Evolutionary conservation across 2,329 filamentous ascomycete genomes (phyloP).

Genomic region (Colletotrichum sp.): DNA sequence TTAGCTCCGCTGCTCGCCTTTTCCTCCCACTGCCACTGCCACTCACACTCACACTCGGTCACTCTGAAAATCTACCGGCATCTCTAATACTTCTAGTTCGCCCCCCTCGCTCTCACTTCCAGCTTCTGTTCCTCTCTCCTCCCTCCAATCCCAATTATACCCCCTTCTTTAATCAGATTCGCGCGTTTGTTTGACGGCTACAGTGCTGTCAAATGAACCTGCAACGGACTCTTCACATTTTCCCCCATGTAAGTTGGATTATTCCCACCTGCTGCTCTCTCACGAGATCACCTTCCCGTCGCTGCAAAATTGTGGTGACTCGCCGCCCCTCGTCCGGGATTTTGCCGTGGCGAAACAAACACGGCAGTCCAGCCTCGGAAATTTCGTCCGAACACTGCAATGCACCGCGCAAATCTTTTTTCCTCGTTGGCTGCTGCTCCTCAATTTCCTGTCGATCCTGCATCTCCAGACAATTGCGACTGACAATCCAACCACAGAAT

Average conservation of each 20-base stretch:
- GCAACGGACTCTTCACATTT: constrained; percentile 69
- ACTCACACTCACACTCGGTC: not conserved
- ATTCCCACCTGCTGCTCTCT: not conserved
- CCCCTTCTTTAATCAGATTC: constrained; percentile 27
- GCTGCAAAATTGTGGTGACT: not conserved
- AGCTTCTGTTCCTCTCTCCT: not conserved
- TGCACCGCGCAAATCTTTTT: constrained; percentile 2
- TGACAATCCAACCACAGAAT: constrained; percentile 43
- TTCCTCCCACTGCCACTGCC: not conserved
- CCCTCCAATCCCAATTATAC: constrained; percentile 25
- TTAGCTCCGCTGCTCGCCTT: not conserved
- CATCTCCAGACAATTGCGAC: constrained; percentile 11
- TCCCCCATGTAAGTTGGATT: constrained; percentile 64
- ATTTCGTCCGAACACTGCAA: constrained; percentile 7
- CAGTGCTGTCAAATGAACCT: constrained; percentile 98
- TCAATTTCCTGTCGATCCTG: not conserved
- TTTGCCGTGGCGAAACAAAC: constrained; percentile 6
- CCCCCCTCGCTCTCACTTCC: not conserved
- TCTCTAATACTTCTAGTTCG: constrained; percentile 19
- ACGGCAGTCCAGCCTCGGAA: not conserved
- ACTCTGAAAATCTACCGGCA: constrained; percentile 7
- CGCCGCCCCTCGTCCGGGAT: not conserved
- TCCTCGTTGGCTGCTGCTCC: not conserved
- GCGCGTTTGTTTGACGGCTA: constrained; percentile 94
- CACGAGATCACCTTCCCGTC: not conserved